phyloP scores from a whole-genome alignment of 106 monocot genomes.

The Ottelia alismoides region DNA sequence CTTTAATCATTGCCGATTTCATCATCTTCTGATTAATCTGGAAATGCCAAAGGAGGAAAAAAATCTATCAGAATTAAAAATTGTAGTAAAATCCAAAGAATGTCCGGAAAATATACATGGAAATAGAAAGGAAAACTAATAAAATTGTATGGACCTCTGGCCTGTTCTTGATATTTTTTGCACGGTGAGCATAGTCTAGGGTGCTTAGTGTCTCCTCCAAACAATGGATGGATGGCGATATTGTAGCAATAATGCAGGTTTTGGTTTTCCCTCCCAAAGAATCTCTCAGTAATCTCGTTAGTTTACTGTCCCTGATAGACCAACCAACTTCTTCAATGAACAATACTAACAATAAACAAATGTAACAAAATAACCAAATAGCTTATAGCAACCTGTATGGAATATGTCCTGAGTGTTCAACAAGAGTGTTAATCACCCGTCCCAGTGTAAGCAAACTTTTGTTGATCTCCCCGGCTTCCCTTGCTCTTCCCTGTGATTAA shows the following conservation, averaged over 20 bases:
- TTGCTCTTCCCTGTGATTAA: constrained; percentile 87
- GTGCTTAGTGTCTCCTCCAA: constrained; percentile 88
- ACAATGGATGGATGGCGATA: constrained; percentile 80
- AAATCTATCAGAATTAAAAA: not conserved
- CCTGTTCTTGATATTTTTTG: constrained; percentile 85
- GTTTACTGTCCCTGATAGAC: constrained; percentile 72
- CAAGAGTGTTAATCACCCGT: constrained; percentile 91
- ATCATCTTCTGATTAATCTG: constrained; percentile 94
- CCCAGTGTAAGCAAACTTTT: constrained; percentile 97
- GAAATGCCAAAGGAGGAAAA: not conserved
- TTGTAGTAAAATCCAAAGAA: not conserved
- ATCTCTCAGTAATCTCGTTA: constrained; percentile 87
- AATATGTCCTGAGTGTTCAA: constrained; percentile 87
- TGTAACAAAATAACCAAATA: not conserved
- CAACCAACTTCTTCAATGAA: constrained; percentile 4
- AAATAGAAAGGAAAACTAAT: not conserved
- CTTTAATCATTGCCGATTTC: constrained; percentile 85
- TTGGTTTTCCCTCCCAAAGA: constrained; percentile 93
- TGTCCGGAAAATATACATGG: not conserved
- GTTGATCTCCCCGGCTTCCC: constrained; percentile 97
- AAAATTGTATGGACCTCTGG: constrained; percentile 46
- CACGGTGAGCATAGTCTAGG: constrained; percentile 86
- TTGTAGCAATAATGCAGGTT: constrained; percentile 91
- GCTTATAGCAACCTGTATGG: constrained; percentile 60
- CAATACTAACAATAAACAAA: constrained; percentile 2